phyloP scores from a whole-genome alignment of 2,329 filamentous ascomycete genomes.

The Camillea tinctor region DNA sequence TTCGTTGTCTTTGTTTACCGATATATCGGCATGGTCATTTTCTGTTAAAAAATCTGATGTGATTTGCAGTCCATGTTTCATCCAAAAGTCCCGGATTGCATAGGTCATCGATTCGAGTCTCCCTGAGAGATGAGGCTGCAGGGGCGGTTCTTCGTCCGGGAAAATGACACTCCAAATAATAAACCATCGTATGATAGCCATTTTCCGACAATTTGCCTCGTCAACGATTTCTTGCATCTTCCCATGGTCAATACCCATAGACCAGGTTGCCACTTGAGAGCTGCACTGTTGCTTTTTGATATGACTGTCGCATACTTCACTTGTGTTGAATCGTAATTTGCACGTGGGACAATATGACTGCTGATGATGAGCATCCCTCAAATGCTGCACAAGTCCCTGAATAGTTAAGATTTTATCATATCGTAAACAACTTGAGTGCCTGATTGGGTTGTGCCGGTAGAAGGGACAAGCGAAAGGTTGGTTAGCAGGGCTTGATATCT shows the following conservation, averaged over 20 bases:
- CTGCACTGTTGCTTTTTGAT: not conserved
- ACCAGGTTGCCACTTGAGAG: not conserved
- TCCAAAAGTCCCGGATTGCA: not conserved
- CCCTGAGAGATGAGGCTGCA: not conserved
- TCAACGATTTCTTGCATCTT: not conserved
- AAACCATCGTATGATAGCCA: not conserved
- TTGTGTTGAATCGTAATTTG: not conserved
- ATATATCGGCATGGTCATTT: not conserved
- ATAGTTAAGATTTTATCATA: not conserved
- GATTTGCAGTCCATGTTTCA: not conserved
- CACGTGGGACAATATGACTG: not conserved
- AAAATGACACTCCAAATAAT: not conserved
- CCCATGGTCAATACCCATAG: not conserved
- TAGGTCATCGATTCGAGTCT: not conserved
- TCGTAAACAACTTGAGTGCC: not conserved
- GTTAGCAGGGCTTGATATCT: not conserved
- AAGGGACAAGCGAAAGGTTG: not conserved
- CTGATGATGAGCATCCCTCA: not conserved
- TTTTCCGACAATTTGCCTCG: not conserved
- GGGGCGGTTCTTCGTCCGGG: not conserved
- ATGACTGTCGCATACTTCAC: not conserved
- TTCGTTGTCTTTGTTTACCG: not conserved
- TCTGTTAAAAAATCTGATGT: not conserved
- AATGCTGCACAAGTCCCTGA: not conserved
- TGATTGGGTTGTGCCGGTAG: not conserved